Evolutionary conservation across 2,329 filamentous ascomycete species (phyloP), one percentile per base, ranked within the genome.

Genomic region (Apiospora rasikravindrae): DNA sequence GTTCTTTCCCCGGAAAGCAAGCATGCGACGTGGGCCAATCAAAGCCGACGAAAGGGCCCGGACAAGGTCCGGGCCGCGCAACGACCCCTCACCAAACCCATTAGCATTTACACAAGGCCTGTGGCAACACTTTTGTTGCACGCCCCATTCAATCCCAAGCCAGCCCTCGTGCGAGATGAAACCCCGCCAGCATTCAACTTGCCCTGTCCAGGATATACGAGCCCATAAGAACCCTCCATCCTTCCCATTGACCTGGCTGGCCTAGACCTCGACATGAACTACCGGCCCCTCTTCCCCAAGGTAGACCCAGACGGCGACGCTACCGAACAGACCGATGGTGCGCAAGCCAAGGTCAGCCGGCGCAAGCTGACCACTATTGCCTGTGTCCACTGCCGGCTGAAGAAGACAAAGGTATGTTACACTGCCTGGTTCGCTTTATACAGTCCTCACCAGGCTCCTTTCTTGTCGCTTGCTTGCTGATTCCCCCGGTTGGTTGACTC

Each of bases 11-110:
- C 1, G 16, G 19, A 61, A 37, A 37, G 53, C 26, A 61, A 61
- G 26, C 51, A 57, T 10, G 26, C 26, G 16, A 33, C 7, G 29
- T 5, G 22, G 22, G 26, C 53, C 53, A 61, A 61, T 61, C 53
- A 61, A 0, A 11, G 6, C 1, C 0, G 16, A 16, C 26, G 26
- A 22, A 10, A 8, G 5, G 24, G 2, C 26, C 22, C 53, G 53
- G 53, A 61, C 14, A 5, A 1, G 7, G 53, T 61, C 53, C 29
- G 53, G 29, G 14, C 11, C 29, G 53, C 53, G 16, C 26, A 37
- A 61, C 53, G 53, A 61, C 53, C 53, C 53, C 53, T 61, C 53
- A 61, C 26, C 10, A 33, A 11, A 37, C 53, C 53, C 37, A 61
- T 61, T 26, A 61, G 53, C 29, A 37, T 61, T 16, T 16, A 61